These are phyloP conservation scores for Pyrrhoderma lamaoense DNA, from an alignment of 1,284 basidiomycete genomes.

Conservation along the genomic window DNA sequence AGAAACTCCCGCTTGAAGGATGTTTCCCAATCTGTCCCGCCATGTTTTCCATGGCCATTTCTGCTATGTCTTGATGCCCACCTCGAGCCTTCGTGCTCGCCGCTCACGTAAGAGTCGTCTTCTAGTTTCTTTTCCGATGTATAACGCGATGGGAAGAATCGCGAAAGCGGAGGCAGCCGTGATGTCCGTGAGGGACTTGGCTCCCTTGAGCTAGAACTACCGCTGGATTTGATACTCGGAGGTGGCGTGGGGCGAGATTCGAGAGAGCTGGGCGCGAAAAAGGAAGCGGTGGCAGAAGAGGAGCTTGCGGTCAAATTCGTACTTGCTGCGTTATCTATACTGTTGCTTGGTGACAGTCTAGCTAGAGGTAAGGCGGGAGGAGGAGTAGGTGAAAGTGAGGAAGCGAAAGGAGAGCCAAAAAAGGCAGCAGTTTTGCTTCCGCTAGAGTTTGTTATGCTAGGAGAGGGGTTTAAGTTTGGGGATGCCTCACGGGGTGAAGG, in stretches of 20 bases:
- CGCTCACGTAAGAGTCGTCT: not conserved
- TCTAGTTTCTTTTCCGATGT: conserved; percentile 4
- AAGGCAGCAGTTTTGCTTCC: conserved; percentile 23
- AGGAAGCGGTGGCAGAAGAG: conserved; percentile 30
- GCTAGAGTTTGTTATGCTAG: not conserved
- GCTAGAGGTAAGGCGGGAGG: conserved; percentile 21
- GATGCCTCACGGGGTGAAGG: conserved; percentile 12
- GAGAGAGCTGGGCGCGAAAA: conserved; percentile 25
- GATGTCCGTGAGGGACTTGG: conserved; percentile 6
- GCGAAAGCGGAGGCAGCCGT: conserved; percentile 16
- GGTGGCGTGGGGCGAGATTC: conserved; percentile 17
- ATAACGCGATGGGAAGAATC: conserved; percentile 20
- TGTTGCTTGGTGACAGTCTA: conserved; percentile 17
- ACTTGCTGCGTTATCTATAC: not conserved
- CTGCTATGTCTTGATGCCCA: too few species aligned
- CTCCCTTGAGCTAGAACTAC: conserved; percentile 7
- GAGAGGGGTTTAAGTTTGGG: not conserved
- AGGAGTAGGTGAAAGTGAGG: conserved; percentile 25
- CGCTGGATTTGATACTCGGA: conserved; percentile 17
- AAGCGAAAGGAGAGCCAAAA: conserved; percentile 34
- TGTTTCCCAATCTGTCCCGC: conserved; percentile 16
- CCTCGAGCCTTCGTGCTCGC: too few species aligned
- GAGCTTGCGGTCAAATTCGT: not conserved
- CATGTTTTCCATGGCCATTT: not conserved
- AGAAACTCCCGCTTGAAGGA: conserved; percentile 16